These are phyloP conservation scores for Tylopilus intermedius DNA, from an alignment of 768 basidiomycete species.

Conservation along the genomic window DNA sequence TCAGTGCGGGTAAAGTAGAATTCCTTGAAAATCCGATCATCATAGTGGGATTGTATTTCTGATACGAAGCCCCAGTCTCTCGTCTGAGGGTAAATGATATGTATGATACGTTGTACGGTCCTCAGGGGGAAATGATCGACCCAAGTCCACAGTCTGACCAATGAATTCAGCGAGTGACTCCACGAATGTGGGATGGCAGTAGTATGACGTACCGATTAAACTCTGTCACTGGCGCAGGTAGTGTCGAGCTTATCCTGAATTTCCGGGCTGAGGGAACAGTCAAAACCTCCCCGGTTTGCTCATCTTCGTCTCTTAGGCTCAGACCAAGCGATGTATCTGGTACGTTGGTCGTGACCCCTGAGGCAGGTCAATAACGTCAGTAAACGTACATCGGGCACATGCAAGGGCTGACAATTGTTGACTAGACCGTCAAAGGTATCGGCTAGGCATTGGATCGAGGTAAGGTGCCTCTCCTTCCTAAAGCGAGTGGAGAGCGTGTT, in stretches of 20 bases:
- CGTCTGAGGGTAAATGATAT: slow-evolving; percentile 41
- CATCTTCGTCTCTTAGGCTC: slow-evolving; percentile 22
- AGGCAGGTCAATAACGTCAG: neutral
- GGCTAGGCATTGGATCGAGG: slow-evolving; percentile 25
- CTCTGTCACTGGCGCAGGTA: slow-evolving; percentile 30
- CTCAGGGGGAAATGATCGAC: slow-evolving; percentile 31
- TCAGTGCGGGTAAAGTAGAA: slow-evolving; percentile 39
- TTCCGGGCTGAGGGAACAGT: slow-evolving; percentile 31
- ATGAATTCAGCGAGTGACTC: neutral
- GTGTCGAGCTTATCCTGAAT: slow-evolving; percentile 23
- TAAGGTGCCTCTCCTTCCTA: slow-evolving; percentile 29
- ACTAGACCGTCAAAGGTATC: slow-evolving; percentile 27
- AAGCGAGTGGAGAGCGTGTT: slow-evolving; percentile 32
- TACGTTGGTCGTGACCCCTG: slow-evolving; percentile 28
- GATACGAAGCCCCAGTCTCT: slow-evolving; percentile 40
- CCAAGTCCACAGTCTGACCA: slow-evolving; percentile 28
- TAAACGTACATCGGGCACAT: neutral
- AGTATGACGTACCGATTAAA: slow-evolving; percentile 24
- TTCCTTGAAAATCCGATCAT: slow-evolving; percentile 40
- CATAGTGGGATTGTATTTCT: slow-evolving; percentile 30
- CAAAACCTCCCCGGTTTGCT: slow-evolving; percentile 24
- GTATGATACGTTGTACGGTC: slow-evolving; percentile 36
- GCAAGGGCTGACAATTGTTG: slow-evolving; percentile 24
- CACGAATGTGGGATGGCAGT: neutral
- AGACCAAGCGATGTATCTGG: slow-evolving; percentile 27